Evolutionary conservation across 2,329 filamentous ascomycete species (phyloP).

Genomic region (Aspergillus phoenicis): DNA sequence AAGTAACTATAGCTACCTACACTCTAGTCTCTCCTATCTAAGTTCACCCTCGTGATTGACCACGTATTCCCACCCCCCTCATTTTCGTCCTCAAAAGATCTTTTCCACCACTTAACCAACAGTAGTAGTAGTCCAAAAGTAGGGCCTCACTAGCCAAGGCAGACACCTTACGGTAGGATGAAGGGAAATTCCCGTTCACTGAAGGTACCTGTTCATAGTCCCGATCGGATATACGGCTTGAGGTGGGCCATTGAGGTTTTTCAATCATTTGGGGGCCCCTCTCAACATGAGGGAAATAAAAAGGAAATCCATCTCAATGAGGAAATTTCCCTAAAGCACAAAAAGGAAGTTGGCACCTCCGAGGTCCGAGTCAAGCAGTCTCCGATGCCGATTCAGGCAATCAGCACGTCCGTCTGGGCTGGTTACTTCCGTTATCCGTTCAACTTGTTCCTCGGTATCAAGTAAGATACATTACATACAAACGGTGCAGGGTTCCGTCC

Average conservation of each 20-base stretch:
- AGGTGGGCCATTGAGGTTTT: slow-evolving; percentile 5
- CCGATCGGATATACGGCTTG: slow-evolving; percentile 11
- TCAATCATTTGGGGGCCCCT: background rate
- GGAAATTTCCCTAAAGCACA: slow-evolving; percentile 14
- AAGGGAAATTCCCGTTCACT: background rate
- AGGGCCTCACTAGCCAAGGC: background rate
- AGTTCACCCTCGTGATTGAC: background rate
- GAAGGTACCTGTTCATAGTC: background rate
- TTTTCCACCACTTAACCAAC: background rate
- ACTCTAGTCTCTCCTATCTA: slow-evolving; percentile 8
- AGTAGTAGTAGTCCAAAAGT: background rate
- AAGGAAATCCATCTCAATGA: slow-evolving; percentile 8
- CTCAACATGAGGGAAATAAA: background rate
- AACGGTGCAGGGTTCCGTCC: background rate
- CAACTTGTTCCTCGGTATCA: background rate
- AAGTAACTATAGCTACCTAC: background rate
- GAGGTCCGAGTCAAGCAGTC: slow-evolving; percentile 24
- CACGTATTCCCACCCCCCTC: background rate
- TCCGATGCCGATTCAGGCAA: slow-evolving; percentile 6
- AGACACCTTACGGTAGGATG: background rate
- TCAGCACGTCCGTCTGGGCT: background rate
- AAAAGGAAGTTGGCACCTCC: slow-evolving; percentile 21
- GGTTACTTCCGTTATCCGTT: slow-evolving; percentile 21
- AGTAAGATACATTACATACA: slow-evolving; percentile 13
- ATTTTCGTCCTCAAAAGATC: background rate